Percentiles rank a stretch among this genome's conserved stretches.
These are phyloP conservation scores for Urtica urens DNA, from an alignment of 306 rosid species.

Conservation along the genomic window DNA sequence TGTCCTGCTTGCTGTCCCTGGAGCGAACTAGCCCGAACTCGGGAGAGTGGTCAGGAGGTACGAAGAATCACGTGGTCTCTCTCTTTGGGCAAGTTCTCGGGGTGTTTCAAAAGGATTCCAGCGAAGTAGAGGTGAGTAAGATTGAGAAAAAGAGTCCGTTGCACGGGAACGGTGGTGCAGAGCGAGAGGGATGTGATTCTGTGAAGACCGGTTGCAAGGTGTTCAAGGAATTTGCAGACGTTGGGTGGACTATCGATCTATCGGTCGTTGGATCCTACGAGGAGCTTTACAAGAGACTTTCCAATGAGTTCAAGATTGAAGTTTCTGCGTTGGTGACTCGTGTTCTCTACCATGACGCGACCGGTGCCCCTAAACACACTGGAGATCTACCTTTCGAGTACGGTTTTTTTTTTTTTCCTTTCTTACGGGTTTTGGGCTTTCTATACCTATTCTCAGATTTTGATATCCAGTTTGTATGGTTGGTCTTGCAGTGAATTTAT, in stretches of 20 bases:
- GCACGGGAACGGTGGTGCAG: slow-evolving; percentile 21
- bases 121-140: too few species aligned
- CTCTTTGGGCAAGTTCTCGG: slow-evolving; percentile 84
- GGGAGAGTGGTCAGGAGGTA: slow-evolving; percentile 58
- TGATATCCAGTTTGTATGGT: slow-evolving; percentile 5
- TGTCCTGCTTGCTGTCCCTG: slow-evolving; percentile 51
- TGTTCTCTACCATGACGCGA: slow-evolving; percentile 64
- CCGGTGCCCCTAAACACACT: slow-evolving; percentile 62
- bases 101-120: too few species aligned
- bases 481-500: slow-evolving; percentile 58
- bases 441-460: too few species aligned
- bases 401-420: not conserved
- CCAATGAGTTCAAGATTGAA: slow-evolving; percentile 67
- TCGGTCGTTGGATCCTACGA: slow-evolving; percentile 63
- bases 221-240: slow-evolving; percentile 72
- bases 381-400: slow-evolving; percentile 89
- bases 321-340: slow-evolving; percentile 44
- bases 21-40: slow-evolving; percentile 45
- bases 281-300: slow-evolving; percentile 56
- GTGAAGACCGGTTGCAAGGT: too few species aligned
- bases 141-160: slow-evolving; percentile 17
- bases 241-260: slow-evolving; percentile 69
- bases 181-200: slow-evolving; percentile 26
- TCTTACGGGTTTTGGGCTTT: too few species aligned
- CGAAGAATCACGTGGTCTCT: slow-evolving; percentile 50